Conservation (phyloP, 1,139 yeast species). For the Blastobotrys capitulatus region DNA sequence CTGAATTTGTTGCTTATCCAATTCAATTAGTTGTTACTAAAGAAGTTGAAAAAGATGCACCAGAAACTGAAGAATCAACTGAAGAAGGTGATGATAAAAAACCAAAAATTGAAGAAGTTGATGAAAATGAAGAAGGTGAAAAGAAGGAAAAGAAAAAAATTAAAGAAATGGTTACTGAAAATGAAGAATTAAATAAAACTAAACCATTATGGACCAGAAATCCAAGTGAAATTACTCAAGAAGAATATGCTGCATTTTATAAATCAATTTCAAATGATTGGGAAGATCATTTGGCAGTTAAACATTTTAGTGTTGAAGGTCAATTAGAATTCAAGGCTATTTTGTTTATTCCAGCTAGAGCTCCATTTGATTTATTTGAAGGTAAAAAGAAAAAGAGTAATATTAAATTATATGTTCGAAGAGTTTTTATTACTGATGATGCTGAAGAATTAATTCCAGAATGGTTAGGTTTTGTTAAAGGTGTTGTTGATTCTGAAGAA, state of each 20-base stretch:
- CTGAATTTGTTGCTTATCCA: conserved; percentile 99
- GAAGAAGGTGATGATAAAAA: conserved; percentile 56
- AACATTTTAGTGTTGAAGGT: conserved; percentile 99
- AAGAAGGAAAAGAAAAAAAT: conserved; percentile 72
- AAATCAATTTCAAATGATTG: conserved; percentile 99
- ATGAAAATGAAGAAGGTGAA: conserved; percentile 55
- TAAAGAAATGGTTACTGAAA: conserved; percentile 80
- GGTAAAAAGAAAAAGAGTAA: conserved; percentile 97
- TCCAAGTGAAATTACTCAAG: conserved; percentile 97
- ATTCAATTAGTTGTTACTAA: conserved; percentile 97
- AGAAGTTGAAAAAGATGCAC: conserved; percentile 96
- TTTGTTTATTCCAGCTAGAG: conserved; percentile 97
- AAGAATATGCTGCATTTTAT: conserved; percentile 99
- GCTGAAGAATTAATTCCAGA: conserved; percentile 99
- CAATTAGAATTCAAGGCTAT: conserved; percentile 99
- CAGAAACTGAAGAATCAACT: conserved; percentile 62
- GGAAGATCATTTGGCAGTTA: conserved; percentile 99
- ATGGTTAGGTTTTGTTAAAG: conserved; percentile 96
- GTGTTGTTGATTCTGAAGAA: conserved; percentile 99
- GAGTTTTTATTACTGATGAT: conserved; percentile 99
- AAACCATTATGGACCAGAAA: conserved; percentile 99
- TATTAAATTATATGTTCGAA: conserved; percentile 98
- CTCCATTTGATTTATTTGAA: conserved; percentile 98
- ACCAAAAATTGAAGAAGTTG: conserved; percentile 70
- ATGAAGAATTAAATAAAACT: conserved; percentile 97